Evolutionary conservation across 768 basidiomycete genomes (phyloP).

Genomic region (Coprinopsis strossmayeri): DNA sequence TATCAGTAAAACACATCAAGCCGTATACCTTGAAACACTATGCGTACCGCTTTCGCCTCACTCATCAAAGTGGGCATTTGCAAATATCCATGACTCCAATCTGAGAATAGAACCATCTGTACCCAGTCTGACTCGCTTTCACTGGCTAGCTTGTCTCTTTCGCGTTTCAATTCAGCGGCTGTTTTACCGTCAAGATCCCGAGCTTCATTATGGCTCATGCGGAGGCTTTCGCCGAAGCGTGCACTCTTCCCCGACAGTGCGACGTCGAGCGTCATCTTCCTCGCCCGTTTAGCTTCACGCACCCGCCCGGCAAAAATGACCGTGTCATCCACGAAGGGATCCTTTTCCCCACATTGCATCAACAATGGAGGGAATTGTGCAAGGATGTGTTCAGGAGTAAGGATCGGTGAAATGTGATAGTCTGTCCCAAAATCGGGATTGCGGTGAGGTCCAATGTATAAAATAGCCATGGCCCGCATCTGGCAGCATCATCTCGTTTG

Average conservation of each 20-base stretch:
- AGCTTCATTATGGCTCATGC: conserved; percentile 48
- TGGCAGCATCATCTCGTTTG: conserved; percentile 23
- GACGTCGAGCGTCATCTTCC: conserved; percentile 67
- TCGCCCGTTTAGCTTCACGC: conserved; percentile 87
- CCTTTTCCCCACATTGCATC: conserved; percentile 93
- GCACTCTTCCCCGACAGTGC: conserved; percentile 55
- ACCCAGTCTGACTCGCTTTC: conserved; percentile 95
- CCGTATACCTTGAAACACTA: background rate
- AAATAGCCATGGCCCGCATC: conserved; percentile 99
- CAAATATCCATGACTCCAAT: conserved; percentile 96
- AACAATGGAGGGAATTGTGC: conserved; percentile 92
- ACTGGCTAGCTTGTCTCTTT: conserved; percentile 50
- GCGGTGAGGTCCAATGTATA: conserved; percentile 90
- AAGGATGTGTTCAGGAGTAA: conserved; percentile 76
- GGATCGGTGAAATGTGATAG: conserved; percentile 93
- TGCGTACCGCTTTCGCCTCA: conserved; percentile 60
- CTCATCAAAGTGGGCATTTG: conserved; percentile 89
- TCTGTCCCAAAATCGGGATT: conserved; percentile 94
- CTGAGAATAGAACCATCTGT: conserved; percentile 85
- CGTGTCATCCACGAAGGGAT: conserved; percentile 94
- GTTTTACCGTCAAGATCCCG: conserved; percentile 22
- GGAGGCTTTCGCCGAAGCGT: conserved; percentile 52
- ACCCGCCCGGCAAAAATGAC: conserved; percentile 94
- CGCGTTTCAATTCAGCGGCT: conserved; percentile 41
- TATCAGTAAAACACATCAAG: background rate